Conservation (phyloP, 306 rosid species). For the Castanea mollissima region DNA sequence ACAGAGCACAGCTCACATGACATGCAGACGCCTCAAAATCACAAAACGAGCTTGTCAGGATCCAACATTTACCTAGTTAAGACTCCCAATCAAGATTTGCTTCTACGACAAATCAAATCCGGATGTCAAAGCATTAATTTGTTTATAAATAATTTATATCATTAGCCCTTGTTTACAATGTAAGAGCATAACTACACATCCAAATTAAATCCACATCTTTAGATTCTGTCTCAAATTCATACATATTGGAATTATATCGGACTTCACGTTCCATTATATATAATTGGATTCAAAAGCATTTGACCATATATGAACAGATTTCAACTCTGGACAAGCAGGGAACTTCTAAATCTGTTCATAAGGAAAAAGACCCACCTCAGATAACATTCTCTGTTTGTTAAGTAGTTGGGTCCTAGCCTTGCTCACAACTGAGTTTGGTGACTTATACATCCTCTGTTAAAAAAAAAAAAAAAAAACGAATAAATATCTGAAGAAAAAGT, state of each 20-base stretch:
- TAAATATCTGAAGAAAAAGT: not conserved
- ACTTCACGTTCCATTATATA: not conserved
- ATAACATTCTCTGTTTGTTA: slow-evolving; percentile 72
- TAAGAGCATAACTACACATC: not conserved
- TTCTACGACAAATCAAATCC: too few relatives aligned
- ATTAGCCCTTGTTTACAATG: not conserved
- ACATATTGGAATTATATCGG: not conserved
- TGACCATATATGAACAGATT: not conserved
- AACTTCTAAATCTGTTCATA: not conserved
- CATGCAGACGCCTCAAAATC: not conserved
- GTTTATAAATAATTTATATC: not conserved
- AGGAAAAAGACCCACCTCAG: slow-evolving; percentile 56
- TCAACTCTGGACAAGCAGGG: not conserved
- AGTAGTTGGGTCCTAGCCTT: slow-evolving; percentile 87
- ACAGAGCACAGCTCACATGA: not conserved
- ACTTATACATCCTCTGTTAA: slow-evolving; percentile 73
- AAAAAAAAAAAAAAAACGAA: not conserved
- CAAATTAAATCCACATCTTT: not conserved
- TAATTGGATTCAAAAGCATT: not conserved
- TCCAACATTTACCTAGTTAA: not conserved
- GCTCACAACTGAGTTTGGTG: slow-evolving; percentile 79
- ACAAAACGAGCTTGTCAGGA: not conserved
- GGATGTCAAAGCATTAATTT: not conserved
- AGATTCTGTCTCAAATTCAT: not conserved
- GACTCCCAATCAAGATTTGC: not conserved